Base-by-base conservation (phyloP, 1,284 basidiomycete genomes). In the Cutaneotrichosporon sp. region DNA sequence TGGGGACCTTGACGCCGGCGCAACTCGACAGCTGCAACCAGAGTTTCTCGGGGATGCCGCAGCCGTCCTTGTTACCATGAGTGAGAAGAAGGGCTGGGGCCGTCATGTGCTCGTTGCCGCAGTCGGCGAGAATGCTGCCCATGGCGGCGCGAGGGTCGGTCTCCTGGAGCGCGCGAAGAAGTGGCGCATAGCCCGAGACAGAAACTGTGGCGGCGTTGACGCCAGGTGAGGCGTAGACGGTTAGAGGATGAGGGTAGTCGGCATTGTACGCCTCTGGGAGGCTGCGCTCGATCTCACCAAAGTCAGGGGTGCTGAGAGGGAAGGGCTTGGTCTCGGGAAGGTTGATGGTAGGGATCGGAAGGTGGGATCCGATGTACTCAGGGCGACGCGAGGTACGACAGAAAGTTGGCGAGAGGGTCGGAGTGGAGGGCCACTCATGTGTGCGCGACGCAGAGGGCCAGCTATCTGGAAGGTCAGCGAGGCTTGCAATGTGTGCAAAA, bases 241-340 rank as follows among this genome's bases (percentile, higher is more conserved):
- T 75, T 30, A 79, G 56, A 6, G 77, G 77, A 61, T 79, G 77
- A 1, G 77, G 77, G 57, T 75, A 79, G 10, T 69, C 69, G 1
- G 67, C 18, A 62, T 77, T 77, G 74, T 79, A 79, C 3, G 76
- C 66, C 26, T 66, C 34, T 10, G 77, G 77, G 4, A 68, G 58
- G 9, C 46, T 50, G 18, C 53, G 49, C 36, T 74, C 69, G 14
- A 63, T 63, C 11, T 72, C 73, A 21, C 70, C 63, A 62, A 71
- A 74, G 0, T 65, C 60, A 0, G 67, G 72, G 0, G 69, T 63
- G n/a, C 50, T 46, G 34, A 72, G 59, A 10, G 72, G 64, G 69
- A 75, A 74, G 18, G 69, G 65, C 42, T 68, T 69, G 21, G 75
- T 75, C 31, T 60, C 60, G 11, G 69, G 69, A 9, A 65, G 58